Evolutionary conservation across 768 basidiomycete species (phyloP), one percentile per base, ranked within the genome.

Genomic region (Xerocomellus intermedius): DNA sequence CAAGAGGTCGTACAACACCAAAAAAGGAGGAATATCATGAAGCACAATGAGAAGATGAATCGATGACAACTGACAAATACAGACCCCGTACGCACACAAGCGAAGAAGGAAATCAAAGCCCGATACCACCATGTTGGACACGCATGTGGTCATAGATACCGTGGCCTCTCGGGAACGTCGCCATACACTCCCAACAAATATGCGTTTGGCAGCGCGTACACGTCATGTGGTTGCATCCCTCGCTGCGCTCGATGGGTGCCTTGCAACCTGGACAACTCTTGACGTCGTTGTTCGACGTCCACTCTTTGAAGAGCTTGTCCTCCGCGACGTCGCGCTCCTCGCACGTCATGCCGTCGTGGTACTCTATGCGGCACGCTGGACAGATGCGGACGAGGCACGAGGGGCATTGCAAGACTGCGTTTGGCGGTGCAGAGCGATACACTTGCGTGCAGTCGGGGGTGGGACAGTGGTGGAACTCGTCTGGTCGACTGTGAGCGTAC

Each of bases 191-290:
- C 91, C 90, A 92, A 55, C 90, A 93, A 2, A 85, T 85, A 65
- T 93, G 90, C 0, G 86, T 84, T 60, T 82, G 79, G 67, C 90
- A 93, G 32, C 79, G 77, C 0, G 76, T 76, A 69, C 90, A 93
- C n/a, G 81, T 84, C 78, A 93, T 83, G 67, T 93, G 90, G 71
- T 93, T 87, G 69, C 90, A 93, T 0, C 90, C 90, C 57, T 83
- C 86, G 28, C 73, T 74, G 38, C 85, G 82, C 69, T 92, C 87
- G 59, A 93, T 91, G 7, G 80, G 76, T 8, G 80, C 78, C 50
- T 80, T 80, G 73, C 90, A 93, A 0, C 79, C 79, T 2, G 90
- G 90, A 66, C 90, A 93, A 32, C 77, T 73, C 74, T 91, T 88
- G 51, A 90, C 87, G 59, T 85, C 82, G 59, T 87, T 80, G 36